Evolutionary conservation across 2,329 filamentous ascomycete species (phyloP), one percentile per base, ranked within the genome.

Genomic region (Esteya vermicola): DNA sequence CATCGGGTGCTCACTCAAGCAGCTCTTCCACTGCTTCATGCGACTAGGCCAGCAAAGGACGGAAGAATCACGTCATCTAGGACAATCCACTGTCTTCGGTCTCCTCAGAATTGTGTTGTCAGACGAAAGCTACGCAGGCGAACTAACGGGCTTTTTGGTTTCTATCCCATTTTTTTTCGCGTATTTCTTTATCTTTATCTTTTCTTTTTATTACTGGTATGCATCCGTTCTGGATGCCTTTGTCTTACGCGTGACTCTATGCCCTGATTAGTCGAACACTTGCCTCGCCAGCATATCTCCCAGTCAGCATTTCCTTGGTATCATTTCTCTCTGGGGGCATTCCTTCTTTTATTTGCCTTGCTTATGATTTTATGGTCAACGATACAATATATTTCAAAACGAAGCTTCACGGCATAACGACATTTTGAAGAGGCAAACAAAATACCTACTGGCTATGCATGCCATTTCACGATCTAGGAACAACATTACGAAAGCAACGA

Each of bases 21-120:
- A 75, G 71, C 63, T 74, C 70, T 56, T 77, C 72, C 36, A 75
- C 70, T 42, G 64, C 69, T 30, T 77, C 72, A 19, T 67, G 72
- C 50, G 71, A 76, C 45, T 75, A 61, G 27, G n/a, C 28, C 16
- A 6, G 3, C 25, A 14, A 14, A 32, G 7, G 20, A 36, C 19
- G 14, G 12, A 32, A 28, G 9, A 25, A 7, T 31, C n/a, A 28
- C 9, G 9, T 28, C 12, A 28, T 5, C 26, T 19, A 10, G 7
- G 9, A 9, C 5, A 4, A 14, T 6, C 32, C 19, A 20, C 19
- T 12, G 9, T 31, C n/a, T 22, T 38, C 36, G 22, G 28, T 28
- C 10, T 28, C 26, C 9, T n/a, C n/a, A n/a, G n/a, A n/a, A n/a
- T n/a, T n/a, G n/a, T n/a, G n/a, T n/a, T n/a, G n/a, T n/a, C n/a